Conservation (phyloP, 225 moss, liverwort and hornwort genomes). For the Neckera pumila region DNA sequence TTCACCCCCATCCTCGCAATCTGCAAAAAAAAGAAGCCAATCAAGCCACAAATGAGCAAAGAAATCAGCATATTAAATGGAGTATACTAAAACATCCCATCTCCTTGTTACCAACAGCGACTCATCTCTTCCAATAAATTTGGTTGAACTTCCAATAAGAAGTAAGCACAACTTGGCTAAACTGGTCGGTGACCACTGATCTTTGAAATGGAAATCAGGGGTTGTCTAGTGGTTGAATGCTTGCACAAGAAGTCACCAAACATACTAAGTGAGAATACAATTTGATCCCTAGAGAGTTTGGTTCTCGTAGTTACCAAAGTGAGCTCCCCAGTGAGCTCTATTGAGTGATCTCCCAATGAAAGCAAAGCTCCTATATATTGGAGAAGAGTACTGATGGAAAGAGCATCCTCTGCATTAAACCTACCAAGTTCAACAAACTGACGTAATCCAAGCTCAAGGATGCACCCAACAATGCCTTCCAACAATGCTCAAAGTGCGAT, state of each 20-base stretch:
- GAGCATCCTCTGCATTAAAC: not conserved
- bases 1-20: slow-evolving; percentile 18
- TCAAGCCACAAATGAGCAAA: not conserved
- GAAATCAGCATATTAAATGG: not conserved
- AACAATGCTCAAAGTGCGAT: not conserved
- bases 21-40: not conserved
- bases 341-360: not conserved
- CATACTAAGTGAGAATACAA: not conserved
- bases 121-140: not conserved
- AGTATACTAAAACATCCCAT: not conserved
- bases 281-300: not conserved
- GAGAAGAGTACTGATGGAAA: not conserved
- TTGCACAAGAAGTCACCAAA: not conserved
- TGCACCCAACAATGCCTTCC: not conserved
- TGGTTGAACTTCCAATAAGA: not conserved
- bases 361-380: not conserved
- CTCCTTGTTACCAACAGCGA: not conserved
- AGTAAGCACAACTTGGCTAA: not conserved
- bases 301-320: not conserved
- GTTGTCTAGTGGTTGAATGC: not conserved
- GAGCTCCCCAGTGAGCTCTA: not conserved
- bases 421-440: not conserved
- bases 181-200: not conserved
- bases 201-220: not conserved
- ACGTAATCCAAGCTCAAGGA: not conserved